These are phyloP conservation scores for Eleusine coracana DNA, from an alignment of 176 grass and related monocot genomes.

Conservation along the genomic window DNA sequence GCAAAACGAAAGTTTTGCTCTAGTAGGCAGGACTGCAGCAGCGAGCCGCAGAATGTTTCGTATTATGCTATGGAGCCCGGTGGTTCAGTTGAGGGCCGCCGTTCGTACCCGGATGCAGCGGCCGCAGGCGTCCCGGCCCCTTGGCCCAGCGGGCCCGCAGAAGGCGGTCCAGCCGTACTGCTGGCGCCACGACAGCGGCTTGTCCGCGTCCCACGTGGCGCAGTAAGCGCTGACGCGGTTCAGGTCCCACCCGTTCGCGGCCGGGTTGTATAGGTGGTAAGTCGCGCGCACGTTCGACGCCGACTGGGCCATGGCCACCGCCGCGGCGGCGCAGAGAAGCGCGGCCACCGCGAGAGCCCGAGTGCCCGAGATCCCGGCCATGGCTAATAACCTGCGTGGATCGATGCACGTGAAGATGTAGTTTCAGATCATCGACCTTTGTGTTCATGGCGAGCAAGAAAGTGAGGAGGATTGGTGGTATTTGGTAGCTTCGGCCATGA, in stretches of 20 bases:
- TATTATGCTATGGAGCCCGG: too few relatives aligned
- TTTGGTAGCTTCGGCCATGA: too few relatives aligned
- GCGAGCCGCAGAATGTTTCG: too few relatives aligned
- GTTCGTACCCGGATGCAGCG: constrained; percentile 17
- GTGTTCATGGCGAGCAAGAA: too few relatives aligned
- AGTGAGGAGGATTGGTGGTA: too few relatives aligned
- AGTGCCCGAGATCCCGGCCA: neutral
- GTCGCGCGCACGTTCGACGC: constrained; percentile 62
- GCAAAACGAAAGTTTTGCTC: neutral
- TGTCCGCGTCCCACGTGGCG: constrained; percentile 75
- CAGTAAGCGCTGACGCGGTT: constrained; percentile 55
- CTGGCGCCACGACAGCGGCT: constrained; percentile 56
- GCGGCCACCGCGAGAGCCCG: neutral
- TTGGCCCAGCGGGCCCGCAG: constrained; percentile 55
- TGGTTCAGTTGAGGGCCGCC: neutral
- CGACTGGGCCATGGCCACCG: constrained; percentile 40
- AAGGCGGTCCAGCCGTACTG: constrained; percentile 92
- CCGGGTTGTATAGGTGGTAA: constrained; percentile 59
- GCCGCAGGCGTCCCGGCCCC: constrained; percentile 52
- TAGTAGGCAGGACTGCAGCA: neutral
- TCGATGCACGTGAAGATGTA: neutral
- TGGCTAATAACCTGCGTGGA: neutral
- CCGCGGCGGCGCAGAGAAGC: constrained; percentile 11
- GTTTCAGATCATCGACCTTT: too few relatives aligned
- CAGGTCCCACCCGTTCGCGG: constrained; percentile 54